These are phyloP conservation scores for Calonectria honghensis DNA, from an alignment of 2,329 filamentous ascomycete species.

Conservation along the genomic window DNA sequence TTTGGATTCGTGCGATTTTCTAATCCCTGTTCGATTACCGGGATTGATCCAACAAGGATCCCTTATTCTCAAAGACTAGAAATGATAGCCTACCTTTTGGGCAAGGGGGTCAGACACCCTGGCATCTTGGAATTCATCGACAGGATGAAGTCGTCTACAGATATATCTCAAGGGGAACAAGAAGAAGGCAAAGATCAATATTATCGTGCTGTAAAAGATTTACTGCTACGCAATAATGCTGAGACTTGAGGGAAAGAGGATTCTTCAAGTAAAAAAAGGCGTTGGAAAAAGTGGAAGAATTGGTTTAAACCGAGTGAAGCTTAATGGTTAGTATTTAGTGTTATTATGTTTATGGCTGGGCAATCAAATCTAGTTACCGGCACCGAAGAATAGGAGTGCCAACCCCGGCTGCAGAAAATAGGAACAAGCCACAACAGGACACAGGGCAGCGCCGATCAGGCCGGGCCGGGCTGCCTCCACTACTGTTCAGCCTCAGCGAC, in stretches of 20 bases:
- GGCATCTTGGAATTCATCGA: background rate
- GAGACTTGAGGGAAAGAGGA: background rate
- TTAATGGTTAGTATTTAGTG: no score
- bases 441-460: no score
- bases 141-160: background rate
- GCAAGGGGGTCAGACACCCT: background rate
- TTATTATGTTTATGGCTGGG: no score
- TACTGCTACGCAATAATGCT: background rate
- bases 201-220: background rate
- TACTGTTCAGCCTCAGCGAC: background rate
- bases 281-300: background rate
- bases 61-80: background rate
- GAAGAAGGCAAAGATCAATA: background rate
- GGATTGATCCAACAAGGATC: background rate
- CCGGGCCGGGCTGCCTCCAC: background rate
- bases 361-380: no score
- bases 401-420: no score
- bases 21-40: background rate
- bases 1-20: slow-evolving; percentile 2
- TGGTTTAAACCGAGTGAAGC: background rate
- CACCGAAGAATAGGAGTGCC: no score
- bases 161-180: background rate
- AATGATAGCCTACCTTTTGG: background rate
- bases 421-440: no score
- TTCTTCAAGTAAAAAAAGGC: background rate